Conservation (phyloP, 176 grass and related monocot genomes). For the Ampelocalamus luodianensis region DNA sequence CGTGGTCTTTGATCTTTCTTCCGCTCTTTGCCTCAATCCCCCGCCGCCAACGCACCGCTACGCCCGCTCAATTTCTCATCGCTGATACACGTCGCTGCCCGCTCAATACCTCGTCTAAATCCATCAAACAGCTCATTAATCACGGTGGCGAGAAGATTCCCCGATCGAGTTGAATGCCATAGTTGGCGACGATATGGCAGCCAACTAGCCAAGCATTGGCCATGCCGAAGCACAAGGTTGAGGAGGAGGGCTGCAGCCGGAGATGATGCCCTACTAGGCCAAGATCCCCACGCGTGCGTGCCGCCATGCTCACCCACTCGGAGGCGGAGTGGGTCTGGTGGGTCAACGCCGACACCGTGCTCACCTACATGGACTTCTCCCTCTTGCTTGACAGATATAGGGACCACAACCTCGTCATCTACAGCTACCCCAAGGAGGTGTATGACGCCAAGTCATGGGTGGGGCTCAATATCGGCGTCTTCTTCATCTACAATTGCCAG, state of each 20-base stretch:
- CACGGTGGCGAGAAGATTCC: no score
- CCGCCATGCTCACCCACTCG: slow-evolving; percentile 84
- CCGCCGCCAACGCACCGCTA: no score
- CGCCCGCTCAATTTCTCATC: no score
- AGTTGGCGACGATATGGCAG: no score
- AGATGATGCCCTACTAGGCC: slow-evolving; percentile 70
- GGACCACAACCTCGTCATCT: slow-evolving; percentile 67
- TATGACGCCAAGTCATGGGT: slow-evolving; percentile 64
- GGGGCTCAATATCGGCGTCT: slow-evolving; percentile 89
- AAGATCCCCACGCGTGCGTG: slow-evolving; percentile 73
- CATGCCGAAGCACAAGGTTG: no score
- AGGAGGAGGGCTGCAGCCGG: slow-evolving; percentile 38
- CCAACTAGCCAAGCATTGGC: no score
- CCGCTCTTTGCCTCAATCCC: no score
- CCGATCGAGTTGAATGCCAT: no score
- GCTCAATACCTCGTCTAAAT: no score
- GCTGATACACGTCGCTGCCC: no score
- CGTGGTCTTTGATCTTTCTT: no score
- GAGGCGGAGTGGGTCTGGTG: slow-evolving; percentile 94
- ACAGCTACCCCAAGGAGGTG: slow-evolving; percentile 64
- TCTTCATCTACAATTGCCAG: slow-evolving; percentile 95
- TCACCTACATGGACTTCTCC: slow-evolving; percentile 96
- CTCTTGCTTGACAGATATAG: slow-evolving; percentile 45
- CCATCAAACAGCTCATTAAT: no score
- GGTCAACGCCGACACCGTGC: slow-evolving; percentile 81